Percentiles rank a stretch among this genome's conserved stretches.
Evolutionary conservation across 441 rosid species (phyloP).

Genomic region (Erysimum pusillum): DNA sequence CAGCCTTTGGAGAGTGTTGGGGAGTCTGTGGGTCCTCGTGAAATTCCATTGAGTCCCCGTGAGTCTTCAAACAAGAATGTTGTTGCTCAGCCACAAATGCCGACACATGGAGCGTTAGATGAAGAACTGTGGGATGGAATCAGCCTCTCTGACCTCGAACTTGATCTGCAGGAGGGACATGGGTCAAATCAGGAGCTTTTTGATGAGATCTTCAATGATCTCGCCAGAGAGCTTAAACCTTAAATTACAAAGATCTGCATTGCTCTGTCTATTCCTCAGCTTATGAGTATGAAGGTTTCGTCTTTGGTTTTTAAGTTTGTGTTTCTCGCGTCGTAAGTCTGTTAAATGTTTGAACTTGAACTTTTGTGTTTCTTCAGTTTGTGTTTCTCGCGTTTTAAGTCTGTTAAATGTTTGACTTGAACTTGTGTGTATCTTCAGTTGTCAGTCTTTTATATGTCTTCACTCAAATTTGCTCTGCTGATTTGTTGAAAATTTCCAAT

Average conservation of each 20-base stretch:
- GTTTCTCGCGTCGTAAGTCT: not conserved
- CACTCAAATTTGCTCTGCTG: not conserved
- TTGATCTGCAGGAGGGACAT: constrained; percentile 26
- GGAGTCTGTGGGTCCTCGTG: not conserved
- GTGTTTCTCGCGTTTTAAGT: not conserved
- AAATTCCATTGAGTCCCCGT: constrained; percentile 16
- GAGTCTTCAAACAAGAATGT: constrained; percentile 35
- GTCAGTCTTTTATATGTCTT: not conserved
- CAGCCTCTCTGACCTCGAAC: constrained; percentile 30
- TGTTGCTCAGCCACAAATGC: constrained; percentile 15
- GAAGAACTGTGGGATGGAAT: constrained; percentile 24
- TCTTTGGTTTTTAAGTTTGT: constrained; percentile 1
- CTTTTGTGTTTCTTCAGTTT: not conserved
- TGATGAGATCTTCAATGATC: constrained; percentile 14
- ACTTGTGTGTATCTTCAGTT: constrained; percentile 1
- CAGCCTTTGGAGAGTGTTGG: constrained; percentile 15
- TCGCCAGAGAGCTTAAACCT: constrained; percentile 11
- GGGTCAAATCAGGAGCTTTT: not conserved
- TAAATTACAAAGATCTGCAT: not conserved
- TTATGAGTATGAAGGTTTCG: not conserved
- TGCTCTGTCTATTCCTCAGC: constrained; percentile 3
- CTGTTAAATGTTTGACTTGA: not conserved
- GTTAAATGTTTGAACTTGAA: not conserved
- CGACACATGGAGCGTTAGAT: constrained; percentile 9
- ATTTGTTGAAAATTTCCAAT: not conserved